Evolutionary conservation across 2,329 filamentous ascomycete species (phyloP).

Genomic region (Colletotrichum agaves): DNA sequence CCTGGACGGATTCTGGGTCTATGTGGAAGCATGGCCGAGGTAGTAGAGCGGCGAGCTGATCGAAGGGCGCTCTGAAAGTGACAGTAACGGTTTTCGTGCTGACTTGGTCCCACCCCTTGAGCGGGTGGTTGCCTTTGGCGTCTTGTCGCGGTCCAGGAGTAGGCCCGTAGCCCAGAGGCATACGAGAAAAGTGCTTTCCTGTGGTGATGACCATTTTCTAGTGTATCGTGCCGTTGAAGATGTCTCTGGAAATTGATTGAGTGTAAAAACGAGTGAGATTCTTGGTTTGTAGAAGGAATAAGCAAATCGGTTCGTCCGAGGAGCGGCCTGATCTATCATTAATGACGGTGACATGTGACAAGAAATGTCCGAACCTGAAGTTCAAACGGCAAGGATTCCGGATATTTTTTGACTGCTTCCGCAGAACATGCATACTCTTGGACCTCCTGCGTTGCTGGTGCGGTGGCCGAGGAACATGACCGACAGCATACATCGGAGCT

Average conservation of each 20-base stretch:
- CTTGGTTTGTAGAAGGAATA: not conserved
- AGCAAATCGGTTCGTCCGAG: not conserved
- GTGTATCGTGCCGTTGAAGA: not conserved
- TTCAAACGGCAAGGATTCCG: not conserved
- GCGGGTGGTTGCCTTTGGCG: slow-evolving; percentile 9
- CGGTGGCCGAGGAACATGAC: not conserved
- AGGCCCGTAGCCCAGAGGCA: slow-evolving; percentile 20
- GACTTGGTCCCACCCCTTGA: slow-evolving; percentile 13
- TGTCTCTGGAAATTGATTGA: not conserved
- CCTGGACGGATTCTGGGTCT: slow-evolving; percentile 54
- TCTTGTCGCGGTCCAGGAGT: slow-evolving; percentile 13
- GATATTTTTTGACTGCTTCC: not conserved
- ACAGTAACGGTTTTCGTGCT: slow-evolving; percentile 2
- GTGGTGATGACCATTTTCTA: slow-evolving; percentile 14
- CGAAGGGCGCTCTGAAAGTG: slow-evolving; percentile 3
- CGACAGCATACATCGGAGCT: slow-evolving; percentile 1
- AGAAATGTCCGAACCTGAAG: not conserved
- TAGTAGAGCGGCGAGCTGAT: slow-evolving; percentile 64
- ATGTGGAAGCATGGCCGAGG: slow-evolving; percentile 62
- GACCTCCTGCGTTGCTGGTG: not conserved
- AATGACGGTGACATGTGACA: slow-evolving; percentile 4
- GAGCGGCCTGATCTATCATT: not conserved
- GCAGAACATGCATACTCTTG: not conserved
- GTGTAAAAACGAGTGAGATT: not conserved
- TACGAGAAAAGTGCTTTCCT: slow-evolving; percentile 12